Conservation (phyloP, 129 eudicot species). For the Escallonia rubra region DNA sequence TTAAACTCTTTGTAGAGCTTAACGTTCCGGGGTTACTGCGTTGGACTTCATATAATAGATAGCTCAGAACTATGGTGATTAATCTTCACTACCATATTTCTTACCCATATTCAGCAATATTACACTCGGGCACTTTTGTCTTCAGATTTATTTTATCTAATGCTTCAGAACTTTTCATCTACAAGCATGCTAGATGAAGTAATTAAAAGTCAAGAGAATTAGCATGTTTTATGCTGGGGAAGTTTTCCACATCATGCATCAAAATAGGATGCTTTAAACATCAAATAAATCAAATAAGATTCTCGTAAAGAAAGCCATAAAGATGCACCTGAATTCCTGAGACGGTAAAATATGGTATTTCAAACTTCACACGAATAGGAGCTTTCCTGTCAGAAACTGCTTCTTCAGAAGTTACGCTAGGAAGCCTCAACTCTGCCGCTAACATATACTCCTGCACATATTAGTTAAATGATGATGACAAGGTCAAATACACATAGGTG, state of each 20-base stretch:
- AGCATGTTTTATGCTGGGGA: background rate
- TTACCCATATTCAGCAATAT: too few relatives aligned
- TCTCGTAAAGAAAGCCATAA: background rate
- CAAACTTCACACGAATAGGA: conserved; percentile 90
- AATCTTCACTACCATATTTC: too few relatives aligned
- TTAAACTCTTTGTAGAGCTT: too few relatives aligned
- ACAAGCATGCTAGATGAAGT: too few relatives aligned
- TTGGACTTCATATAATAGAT: background rate
- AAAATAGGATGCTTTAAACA: background rate
- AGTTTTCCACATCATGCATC: background rate
- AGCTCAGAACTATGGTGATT: too few relatives aligned
- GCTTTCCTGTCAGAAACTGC: conserved; percentile 79
- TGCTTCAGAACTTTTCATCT: too few relatives aligned
- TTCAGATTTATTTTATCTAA: too few relatives aligned
- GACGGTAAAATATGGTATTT: conserved; percentile 87
- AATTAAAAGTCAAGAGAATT: too few relatives aligned
- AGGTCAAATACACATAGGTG: background rate
- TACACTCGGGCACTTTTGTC: too few relatives aligned
- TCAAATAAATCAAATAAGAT: too few relatives aligned
- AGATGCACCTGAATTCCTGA: conserved; percentile 85
- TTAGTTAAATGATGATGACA: conserved; percentile 6
- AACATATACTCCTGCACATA: conserved; percentile 79
- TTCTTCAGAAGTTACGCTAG: conserved; percentile 77
- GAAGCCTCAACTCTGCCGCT: conserved; percentile 88
- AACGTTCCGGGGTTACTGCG: background rate